phyloP scores from a whole-genome alignment of 371 early-diverging fungal genomes.

The Apophysomyces variabilis region DNA sequence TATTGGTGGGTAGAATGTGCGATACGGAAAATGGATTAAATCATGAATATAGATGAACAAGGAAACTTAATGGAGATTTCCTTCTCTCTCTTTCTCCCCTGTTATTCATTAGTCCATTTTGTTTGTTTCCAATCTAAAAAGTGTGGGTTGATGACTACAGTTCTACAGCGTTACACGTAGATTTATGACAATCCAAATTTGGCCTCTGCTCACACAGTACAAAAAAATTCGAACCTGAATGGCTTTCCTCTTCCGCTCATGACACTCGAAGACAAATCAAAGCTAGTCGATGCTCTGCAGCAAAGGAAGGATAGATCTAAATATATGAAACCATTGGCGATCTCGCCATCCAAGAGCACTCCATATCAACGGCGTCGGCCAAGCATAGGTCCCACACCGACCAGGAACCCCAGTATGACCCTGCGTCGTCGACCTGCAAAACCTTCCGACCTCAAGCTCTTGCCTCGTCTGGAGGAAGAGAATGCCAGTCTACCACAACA shows the following conservation, averaged over 20 bases:
- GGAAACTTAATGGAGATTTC: too few relatives aligned
- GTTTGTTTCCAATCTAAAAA: neutral
- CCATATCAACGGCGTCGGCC: conserved; percentile 39
- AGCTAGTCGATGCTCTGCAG: conserved; percentile 39
- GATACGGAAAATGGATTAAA: neutral
- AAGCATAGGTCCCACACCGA: conserved; percentile 42
- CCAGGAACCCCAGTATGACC: conserved; percentile 46
- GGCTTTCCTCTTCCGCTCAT: conserved; percentile 10
- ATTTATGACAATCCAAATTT: conserved; percentile 11
- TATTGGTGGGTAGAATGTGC: neutral
- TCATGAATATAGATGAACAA: conserved; percentile 3
- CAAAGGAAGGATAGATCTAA: conserved; percentile 28
- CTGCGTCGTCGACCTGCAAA: conserved; percentile 35
- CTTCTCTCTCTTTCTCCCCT: too few relatives aligned
- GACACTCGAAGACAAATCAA: conserved; percentile 24
- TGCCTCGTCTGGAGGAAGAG: conserved; percentile 50
- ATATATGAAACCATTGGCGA: conserved; percentile 9
- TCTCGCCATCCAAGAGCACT: conserved; percentile 47
- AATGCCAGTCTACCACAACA: conserved; percentile 46
- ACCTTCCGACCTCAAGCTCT: conserved; percentile 36
- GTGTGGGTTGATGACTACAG: neutral
- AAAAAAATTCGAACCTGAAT: conserved; percentile 6
- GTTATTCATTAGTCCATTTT: neutral
- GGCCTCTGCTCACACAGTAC: conserved; percentile 3
- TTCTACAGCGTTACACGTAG: conserved; percentile 3